Percentiles rank a stretch among this genome's conserved stretches.
phyloP scores from a whole-genome alignment of 2,329 filamentous ascomycete species.

The Thielaviopsis euricoi region DNA sequence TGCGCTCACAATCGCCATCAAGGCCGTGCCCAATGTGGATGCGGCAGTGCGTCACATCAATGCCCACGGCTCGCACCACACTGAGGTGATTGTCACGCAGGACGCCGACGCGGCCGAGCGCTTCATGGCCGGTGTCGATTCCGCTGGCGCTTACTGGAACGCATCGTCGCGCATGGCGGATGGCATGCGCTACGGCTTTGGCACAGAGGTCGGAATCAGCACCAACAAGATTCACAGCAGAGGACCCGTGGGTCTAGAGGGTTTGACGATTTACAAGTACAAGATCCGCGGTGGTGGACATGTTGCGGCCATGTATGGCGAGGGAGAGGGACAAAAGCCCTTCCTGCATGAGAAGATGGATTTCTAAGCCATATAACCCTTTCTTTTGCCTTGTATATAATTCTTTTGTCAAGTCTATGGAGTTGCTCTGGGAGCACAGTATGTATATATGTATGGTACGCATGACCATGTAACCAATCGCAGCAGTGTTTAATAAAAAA shows the following conservation, averaged over 20 bases:
- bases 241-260: constrained; percentile 85
- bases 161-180: constrained; percentile 87
- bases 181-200: constrained; percentile 93
- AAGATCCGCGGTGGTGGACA: constrained; percentile 73
- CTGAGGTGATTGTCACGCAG: constrained; percentile 72
- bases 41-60: constrained; percentile 83
- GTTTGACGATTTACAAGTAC: constrained; percentile 96
- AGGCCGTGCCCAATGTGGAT: constrained; percentile 52
- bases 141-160: constrained; percentile 93
- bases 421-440: background rate
- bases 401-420: background rate
- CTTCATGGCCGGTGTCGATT: constrained; percentile 77
- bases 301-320: constrained; percentile 58
- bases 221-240: constrained; percentile 97
- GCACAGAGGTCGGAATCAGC: constrained; percentile 94
- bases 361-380: background rate
- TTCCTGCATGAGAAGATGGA: constrained; percentile 42
- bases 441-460: background rate
- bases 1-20: constrained; percentile 67
- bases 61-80: constrained; percentile 80
- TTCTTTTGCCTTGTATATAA: background rate
- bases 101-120: constrained; percentile 50
- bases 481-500: background rate
- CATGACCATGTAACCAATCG: background rate
- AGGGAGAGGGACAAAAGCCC: constrained; percentile 39